phyloP scores from a whole-genome alignment of 352 stramenopile genomes.

The Pythium aquatile region DNA sequence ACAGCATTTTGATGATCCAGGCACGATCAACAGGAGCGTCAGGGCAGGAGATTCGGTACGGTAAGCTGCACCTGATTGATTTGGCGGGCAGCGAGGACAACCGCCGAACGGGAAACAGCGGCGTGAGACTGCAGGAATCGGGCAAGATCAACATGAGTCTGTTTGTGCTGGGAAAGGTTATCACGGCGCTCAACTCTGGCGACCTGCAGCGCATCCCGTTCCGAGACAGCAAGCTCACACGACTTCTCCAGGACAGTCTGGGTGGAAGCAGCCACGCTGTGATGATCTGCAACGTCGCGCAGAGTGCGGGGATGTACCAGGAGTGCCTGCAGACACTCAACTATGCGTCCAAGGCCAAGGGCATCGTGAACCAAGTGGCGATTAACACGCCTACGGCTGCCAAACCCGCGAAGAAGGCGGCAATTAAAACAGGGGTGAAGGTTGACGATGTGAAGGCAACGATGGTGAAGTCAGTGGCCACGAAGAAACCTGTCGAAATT shows the following conservation, averaged over 20 bases:
- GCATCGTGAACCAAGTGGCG: conserved; percentile 31
- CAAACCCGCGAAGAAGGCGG: conserved; percentile 7
- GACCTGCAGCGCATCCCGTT: conserved; percentile 71
- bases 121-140: conserved; percentile 30
- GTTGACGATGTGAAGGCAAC: background rate
- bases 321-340: conserved; percentile 43
- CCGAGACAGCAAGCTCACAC: conserved; percentile 68
- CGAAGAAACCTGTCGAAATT: background rate
- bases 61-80: conserved; percentile 47
- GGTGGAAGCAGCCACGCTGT: conserved; percentile 39
- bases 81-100: conserved; percentile 44
- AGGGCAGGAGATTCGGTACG: conserved; percentile 18
- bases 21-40: conserved; percentile 20
- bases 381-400: conserved; percentile 10
- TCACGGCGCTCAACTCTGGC: conserved; percentile 62
- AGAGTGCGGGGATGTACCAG: conserved; percentile 25
- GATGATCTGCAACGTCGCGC: conserved; percentile 45
- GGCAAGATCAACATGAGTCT: conserved; percentile 78
- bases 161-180: conserved; percentile 75
- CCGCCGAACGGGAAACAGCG: conserved; percentile 32
- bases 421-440: background rate
- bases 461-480: background rate
- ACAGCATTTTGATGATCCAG: conserved; percentile 81
- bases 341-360: conserved; percentile 38
- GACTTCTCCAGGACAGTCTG: conserved; percentile 61